Evolutionary conservation across 768 basidiomycete species (phyloP), one percentile per base, ranked within the genome.

Genomic region (Trichaptum fuscoviolaceum): DNA sequence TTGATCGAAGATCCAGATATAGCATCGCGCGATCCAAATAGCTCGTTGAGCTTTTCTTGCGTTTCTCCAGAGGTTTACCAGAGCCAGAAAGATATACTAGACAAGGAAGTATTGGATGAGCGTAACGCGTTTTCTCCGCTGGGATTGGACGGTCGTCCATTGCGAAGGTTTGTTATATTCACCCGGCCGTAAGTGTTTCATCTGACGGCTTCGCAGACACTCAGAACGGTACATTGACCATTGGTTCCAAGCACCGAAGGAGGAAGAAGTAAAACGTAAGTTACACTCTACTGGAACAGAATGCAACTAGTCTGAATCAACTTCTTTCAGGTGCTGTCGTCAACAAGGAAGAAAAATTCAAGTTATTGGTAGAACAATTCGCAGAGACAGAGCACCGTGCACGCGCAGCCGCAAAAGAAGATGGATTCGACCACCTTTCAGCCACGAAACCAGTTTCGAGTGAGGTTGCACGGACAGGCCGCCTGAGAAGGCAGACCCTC

Each of bases 41-140:
- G 85, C 6, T 78, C 86, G 1, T 77, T 92, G 63, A 91, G 89
- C 7, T 92, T 92, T 71, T 89, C 84, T 12, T 86, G 86, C 69
- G 79, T 89, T 35, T 69, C 87, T 0, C 77, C 78, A 9, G 85
- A 87, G 5, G 75, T 84, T 8, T 74, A 83, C 27, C 77, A 81
- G 72, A 80, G 76, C 18, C 90, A 92, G 71, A 75, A 76, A 0
- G 84, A 86, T 26, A 73, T 78, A 35, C 73, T 89, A 64, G 73
- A 70, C 58, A 75, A 79, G 57, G 89, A 86, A 66, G 73, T 75
- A 15, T 81, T 79, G 63, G 83, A 81, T 24, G 70, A 80, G 24
- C 73, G 77, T 4, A 71, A 73, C 1, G 83, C 86, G 2, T 87
- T 87, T 66, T 82, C 82, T 57, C 89, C 90, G 0, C 74, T 87